A percentile compares a stretch with the other conserved stretches of the same genome.
Conservation (phyloP, 2,329 filamentous ascomycete genomes). For the Aphanoascus verrucosus region DNA sequence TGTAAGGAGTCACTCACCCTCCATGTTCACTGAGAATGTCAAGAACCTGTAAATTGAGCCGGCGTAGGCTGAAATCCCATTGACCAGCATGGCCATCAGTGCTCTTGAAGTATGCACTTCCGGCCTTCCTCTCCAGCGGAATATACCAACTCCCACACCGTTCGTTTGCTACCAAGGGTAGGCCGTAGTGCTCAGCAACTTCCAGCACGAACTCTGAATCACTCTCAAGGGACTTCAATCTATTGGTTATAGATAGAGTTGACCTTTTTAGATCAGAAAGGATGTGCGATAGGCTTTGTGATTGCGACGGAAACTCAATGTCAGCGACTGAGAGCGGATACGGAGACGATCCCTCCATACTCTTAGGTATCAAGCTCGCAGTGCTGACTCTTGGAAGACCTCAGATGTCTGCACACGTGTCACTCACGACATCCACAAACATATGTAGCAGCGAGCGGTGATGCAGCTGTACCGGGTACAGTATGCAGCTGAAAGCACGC, state of each 20-base stretch:
- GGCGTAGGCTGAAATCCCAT: constrained; percentile 78
- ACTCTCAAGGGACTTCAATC: constrained; percentile 63
- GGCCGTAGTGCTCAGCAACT: constrained; percentile 40
- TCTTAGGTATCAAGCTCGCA: neutral
- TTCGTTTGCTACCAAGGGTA: constrained; percentile 83
- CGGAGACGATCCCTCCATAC: constrained; percentile 22
- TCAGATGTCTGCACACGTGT: neutral
- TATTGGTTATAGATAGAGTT: constrained; percentile 68
- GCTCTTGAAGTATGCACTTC: constrained; percentile 90
- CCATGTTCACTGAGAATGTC: constrained; percentile 54
- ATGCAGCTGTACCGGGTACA: no score
- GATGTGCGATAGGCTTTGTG: constrained; percentile 55
- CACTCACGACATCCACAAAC: neutral
- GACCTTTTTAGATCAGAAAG: constrained; percentile 64
- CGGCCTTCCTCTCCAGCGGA: constrained; percentile 49
- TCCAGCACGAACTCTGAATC: constrained; percentile 65
- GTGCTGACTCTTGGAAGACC: neutral
- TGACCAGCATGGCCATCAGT: constrained; percentile 87
- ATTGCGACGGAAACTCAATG: constrained; percentile 44
- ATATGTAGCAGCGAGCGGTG: no score
- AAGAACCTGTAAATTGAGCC: constrained; percentile 75
- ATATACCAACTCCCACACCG: constrained; percentile 97
- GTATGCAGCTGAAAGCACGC: no score
- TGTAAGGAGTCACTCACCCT: constrained; percentile 42
- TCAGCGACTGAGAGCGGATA: constrained; percentile 30